A percentile compares a stretch with the other conserved stretches of the same genome.
Conservation (phyloP, 805 yeast species). For the Candida chauliodis region DNA sequence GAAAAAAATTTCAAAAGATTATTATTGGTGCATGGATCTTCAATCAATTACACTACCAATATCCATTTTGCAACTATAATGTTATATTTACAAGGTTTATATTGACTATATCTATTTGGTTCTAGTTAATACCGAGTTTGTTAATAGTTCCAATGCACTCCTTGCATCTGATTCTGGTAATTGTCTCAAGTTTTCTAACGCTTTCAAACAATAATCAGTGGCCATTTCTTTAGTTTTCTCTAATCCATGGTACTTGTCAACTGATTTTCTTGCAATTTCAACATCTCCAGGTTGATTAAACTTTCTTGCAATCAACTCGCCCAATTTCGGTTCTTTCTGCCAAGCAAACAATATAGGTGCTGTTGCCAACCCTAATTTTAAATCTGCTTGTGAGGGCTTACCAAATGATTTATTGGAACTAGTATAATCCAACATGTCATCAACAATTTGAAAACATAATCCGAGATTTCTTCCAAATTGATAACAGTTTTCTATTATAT, state of each 20-base stretch:
- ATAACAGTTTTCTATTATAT: conserved; percentile 80
- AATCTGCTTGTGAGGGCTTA: conserved; percentile 94
- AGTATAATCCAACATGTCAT: conserved; percentile 93
- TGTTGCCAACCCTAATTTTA: conserved; percentile 90
- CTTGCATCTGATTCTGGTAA: conserved; percentile 89
- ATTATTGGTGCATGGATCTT: not conserved
- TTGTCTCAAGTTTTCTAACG: conserved; percentile 63
- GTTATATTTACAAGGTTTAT: conserved; percentile 4
- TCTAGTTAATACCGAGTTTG: conserved; percentile 81
- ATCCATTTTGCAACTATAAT: not conserved
- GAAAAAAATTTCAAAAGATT: not conserved
- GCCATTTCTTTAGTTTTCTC: conserved; percentile 75
- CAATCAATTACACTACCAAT: not conserved
- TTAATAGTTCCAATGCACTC: conserved; percentile 79
- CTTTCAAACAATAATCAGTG: conserved; percentile 69
- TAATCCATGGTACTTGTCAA: conserved; percentile 68
- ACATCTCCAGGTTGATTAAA: conserved; percentile 81
- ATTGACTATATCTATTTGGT: conserved; percentile 48
- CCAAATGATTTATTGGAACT: conserved; percentile 83
- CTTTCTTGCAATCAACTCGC: conserved; percentile 78
- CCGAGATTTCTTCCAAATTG: conserved; percentile 92
- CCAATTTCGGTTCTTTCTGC: conserved; percentile 81
- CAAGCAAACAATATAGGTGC: conserved; percentile 96
- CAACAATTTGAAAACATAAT: conserved; percentile 92
- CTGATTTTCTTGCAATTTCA: conserved; percentile 74